Percentiles rank a stretch among this genome's conserved stretches.
Evolutionary conservation across 1,284 basidiomycete genomes (phyloP).

Genomic region (Pyrrhoderma noxium): DNA sequence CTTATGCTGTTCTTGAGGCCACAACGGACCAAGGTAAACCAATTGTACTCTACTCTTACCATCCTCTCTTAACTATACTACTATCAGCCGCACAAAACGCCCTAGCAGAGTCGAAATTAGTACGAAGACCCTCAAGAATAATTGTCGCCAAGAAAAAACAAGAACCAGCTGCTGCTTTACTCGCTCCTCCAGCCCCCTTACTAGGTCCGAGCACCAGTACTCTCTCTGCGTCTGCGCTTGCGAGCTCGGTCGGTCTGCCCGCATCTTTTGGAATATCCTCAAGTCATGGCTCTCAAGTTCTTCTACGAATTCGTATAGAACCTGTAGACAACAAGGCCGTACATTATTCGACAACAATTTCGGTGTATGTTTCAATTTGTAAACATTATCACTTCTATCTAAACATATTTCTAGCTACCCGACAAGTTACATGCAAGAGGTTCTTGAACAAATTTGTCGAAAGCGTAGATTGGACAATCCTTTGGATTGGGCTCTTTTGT

Average conservation of each 20-base stretch:
- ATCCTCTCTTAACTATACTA: background rate
- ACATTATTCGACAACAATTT: constrained; percentile 81
- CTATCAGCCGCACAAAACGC: constrained; percentile 78
- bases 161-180: constrained; percentile 19
- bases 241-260: constrained; percentile 41
- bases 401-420: constrained; percentile 48
- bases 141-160: constrained; percentile 55
- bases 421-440: constrained; percentile 97
- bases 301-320: constrained; percentile 72
- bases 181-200: constrained; percentile 27
- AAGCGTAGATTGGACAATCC: constrained; percentile 67
- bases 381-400: background rate
- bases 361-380: constrained; percentile 57
- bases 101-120: constrained; percentile 67
- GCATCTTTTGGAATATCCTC: constrained; percentile 59
- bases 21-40: constrained; percentile 68
- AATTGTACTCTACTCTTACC: background rate
- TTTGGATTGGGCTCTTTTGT: constrained; percentile 77
- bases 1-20: constrained; percentile 81
- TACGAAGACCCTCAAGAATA: constrained; percentile 66
- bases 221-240: constrained; percentile 28
- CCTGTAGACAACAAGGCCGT: constrained; percentile 67
- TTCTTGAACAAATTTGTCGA: constrained; percentile 78
- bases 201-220: constrained; percentile 28
- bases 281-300: constrained; percentile 71